Base-by-base conservation (phyloP, 225 moss, liverwort and hornwort genomes). In the Marchantia polymorpha region DNA sequence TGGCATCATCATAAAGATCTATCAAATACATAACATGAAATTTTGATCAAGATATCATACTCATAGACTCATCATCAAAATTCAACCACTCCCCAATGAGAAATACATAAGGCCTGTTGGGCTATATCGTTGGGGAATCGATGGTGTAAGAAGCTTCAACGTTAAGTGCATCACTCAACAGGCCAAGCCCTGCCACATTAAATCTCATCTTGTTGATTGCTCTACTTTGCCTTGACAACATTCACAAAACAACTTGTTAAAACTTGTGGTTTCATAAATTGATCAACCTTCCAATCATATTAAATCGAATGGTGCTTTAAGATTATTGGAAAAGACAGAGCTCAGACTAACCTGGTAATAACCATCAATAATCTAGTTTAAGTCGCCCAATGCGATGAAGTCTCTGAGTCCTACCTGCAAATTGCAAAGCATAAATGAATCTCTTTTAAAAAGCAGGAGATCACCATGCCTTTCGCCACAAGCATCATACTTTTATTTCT, bases 391-490 rank as follows among this genome's bases (percentile, higher is more conserved):
- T 16, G 79, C 80, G 78, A 95, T 88, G 65, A 95, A 93, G 71
- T 93, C 95, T 67, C 95, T 87, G 14, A 95, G 85, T 64, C 95
- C 95, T 29, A 95, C 86, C 82, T 93, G n/a, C 97, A 75, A 99
- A 77, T 93, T 94, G 85, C 92, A 88, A 27, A 77, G 0, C 17
- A 12, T 68, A n/a, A 78, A 73, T 23, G 49, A 50, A 46, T 60
- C 51, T 73, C 16, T 0, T 25, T 69, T 26, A 76, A 14, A 69
- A 23, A 26, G 13, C 22, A 74, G 22, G 51, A 47, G 64, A 39
- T 58, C 20, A 47, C 47, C 47, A 19, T 30, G 52, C 22, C n/a
- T 14, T 20, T 50, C 70, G 9, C 23, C 68, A 63, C 48, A 48
- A 49, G 10, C 39, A 23, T 76, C 11, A 29, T 13, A 16, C 75